phyloP scores from a whole-genome alignment of 2,329 filamentous ascomycete species.

The Fusarium sp. region DNA sequence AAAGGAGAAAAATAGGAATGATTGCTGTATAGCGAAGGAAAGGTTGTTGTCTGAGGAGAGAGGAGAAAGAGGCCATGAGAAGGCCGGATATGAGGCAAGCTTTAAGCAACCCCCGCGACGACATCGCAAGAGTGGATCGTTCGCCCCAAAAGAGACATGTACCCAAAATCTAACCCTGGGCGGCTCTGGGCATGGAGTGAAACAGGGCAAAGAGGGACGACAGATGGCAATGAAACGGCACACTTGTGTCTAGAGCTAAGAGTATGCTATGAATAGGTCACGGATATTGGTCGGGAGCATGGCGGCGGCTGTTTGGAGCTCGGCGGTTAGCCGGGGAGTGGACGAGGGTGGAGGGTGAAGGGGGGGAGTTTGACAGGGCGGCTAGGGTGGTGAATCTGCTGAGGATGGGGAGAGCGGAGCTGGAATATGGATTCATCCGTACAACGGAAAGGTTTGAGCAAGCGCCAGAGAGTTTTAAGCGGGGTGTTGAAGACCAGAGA shows the following conservation, averaged over 20 bases:
- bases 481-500: constrained; percentile 1
- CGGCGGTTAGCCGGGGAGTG: constrained; percentile 38
- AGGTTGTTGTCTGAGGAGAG: constrained; percentile 40
- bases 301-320: constrained; percentile 57
- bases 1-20: constrained; percentile 39
- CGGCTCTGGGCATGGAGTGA: constrained; percentile 46
- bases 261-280: constrained; percentile 52
- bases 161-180: constrained; percentile 45
- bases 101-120: constrained; percentile 42
- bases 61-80: constrained; percentile 33
- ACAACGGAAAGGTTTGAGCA: constrained; percentile 36
- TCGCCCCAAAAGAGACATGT: constrained; percentile 28
- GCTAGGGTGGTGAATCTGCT: constrained; percentile 24
- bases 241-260: constrained; percentile 60
- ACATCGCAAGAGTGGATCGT: constrained; percentile 38
- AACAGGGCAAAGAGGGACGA: constrained; percentile 38
- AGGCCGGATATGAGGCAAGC: constrained; percentile 45
- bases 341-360: neutral
- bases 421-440: constrained; percentile 10
- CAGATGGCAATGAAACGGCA: constrained; percentile 61
- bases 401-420: constrained; percentile 11
- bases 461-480: constrained; percentile 30
- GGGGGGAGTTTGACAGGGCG: constrained; percentile 28
- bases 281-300: constrained; percentile 62
- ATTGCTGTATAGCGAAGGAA: constrained; percentile 32